phyloP scores from a whole-genome alignment of 345 rosid genomes.

The Euphorbia pulcherrima region DNA sequence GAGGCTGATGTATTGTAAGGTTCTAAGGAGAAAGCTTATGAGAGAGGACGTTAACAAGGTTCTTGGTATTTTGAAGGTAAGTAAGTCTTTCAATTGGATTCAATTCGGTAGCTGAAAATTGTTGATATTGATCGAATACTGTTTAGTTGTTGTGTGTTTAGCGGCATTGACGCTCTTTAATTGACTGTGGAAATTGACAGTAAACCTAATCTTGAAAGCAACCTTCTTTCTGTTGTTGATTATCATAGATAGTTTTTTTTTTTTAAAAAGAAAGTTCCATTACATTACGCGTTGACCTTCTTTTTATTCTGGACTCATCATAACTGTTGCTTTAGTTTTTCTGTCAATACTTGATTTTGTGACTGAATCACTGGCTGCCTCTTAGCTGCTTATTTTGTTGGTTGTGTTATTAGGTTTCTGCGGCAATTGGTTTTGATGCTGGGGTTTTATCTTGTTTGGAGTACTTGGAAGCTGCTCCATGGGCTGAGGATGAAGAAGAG shows the following conservation, averaged over 20 bases:
- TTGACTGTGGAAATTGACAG: constrained; percentile 15
- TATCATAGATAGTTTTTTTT: neutral
- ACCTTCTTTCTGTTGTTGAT: neutral
- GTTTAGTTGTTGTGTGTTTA: neutral
- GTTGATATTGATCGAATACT: neutral
- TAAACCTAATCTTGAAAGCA: neutral
- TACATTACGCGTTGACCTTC: neutral
- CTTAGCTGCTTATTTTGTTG: constrained; percentile 18
- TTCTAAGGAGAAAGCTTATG: constrained; percentile 90
- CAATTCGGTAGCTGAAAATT: neutral
- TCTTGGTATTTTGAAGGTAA: constrained; percentile 91
- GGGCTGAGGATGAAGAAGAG: constrained; percentile 99
- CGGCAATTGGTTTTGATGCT: constrained; percentile 93
- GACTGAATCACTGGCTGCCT: neutral
- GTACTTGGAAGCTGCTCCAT: constrained; percentile 97
- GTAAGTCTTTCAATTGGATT: constrained; percentile 28
- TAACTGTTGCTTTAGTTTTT: neutral
- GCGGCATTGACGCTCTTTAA: neutral
- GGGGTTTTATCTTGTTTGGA: constrained; percentile 93
- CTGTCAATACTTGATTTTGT: neutral
- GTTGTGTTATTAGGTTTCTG: constrained; percentile 64
- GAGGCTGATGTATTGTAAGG: constrained; percentile 90
- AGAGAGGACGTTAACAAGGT: constrained; percentile 77
- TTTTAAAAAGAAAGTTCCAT: too few relatives aligned
- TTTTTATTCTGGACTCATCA: neutral